Evolutionary conservation across 139 green algal genomes (phyloP).

Genomic region (Yamagishiella unicocca): DNA sequence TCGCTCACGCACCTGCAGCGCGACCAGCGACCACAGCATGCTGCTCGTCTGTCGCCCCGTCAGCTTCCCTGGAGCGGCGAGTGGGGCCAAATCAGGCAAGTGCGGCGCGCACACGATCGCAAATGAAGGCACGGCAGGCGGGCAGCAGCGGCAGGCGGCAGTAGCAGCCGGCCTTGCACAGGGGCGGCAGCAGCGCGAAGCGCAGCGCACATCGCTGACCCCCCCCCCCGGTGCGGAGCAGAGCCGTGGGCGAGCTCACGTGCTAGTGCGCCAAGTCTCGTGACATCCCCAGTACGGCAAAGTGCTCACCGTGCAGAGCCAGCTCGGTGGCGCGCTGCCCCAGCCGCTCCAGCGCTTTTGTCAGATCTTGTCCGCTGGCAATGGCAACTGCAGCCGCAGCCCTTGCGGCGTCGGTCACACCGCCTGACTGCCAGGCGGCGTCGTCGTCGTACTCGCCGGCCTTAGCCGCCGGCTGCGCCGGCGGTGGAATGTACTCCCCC

Average conservation of each 20-base stretch:
- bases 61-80: slow-evolving; percentile 18
- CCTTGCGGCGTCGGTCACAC: neutral
- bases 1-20: slow-evolving; percentile 19
- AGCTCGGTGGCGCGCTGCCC: neutral
- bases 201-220: no score
- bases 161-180: no score
- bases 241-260: no score
- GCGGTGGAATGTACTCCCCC: neutral
- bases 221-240: no score
- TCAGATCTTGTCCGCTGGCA: neutral
- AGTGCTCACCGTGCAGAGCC: neutral
- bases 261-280: no score
- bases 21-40: slow-evolving; percentile 7
- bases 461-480: neutral
- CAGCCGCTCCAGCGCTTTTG: neutral
- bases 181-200: no score
- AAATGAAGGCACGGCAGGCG: no score
- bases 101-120: no score
- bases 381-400: no score
- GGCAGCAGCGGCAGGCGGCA: no score
- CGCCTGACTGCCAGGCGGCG: neutral
- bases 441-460: neutral
- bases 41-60: slow-evolving; percentile 30
- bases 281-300: no score
- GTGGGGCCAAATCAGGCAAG: neutral